Evolutionary conservation across 2,329 filamentous ascomycete species (phyloP).

Genomic region (Lasiodiplodia sp.): DNA sequence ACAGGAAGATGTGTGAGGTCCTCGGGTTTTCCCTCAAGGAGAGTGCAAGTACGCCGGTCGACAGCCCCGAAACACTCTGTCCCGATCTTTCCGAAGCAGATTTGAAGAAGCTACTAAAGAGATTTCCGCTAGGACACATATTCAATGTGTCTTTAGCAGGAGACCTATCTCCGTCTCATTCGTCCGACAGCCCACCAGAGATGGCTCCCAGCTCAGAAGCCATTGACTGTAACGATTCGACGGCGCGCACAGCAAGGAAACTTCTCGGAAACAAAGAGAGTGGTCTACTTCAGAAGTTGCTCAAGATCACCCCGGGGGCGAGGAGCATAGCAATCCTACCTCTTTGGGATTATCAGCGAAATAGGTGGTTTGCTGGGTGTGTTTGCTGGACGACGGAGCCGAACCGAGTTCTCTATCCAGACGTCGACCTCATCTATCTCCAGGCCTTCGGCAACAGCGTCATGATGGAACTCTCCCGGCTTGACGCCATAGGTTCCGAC

Average conservation of each 20-base stretch:
- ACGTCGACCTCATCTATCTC: conserved; percentile 48
- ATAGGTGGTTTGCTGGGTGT: conserved; percentile 49
- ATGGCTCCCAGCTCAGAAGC: not conserved
- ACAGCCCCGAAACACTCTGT: conserved; percentile 17
- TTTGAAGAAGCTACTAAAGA: conserved; percentile 43
- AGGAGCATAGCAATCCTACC: conserved; percentile 49
- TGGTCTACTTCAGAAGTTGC: not conserved
- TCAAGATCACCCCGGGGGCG: conserved; percentile 38
- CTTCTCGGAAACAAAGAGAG: not conserved
- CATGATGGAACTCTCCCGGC: conserved; percentile 48
- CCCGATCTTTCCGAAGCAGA: conserved; percentile 40
- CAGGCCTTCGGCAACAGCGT: conserved; percentile 47
- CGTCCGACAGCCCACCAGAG: not conserved
- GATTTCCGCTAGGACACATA: conserved; percentile 47
- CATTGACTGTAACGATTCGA: not conserved
- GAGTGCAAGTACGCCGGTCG: conserved; percentile 19
- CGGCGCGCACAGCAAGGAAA: too few relatives aligned
- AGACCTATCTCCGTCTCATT: not conserved
- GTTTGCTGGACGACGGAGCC: conserved; percentile 48
- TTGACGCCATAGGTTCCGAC: conserved; percentile 48
- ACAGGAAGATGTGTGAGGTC: conserved; percentile 34
- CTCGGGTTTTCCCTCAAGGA: conserved; percentile 36
- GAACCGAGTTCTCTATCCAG: conserved; percentile 47
- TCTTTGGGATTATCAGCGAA: conserved; percentile 49
- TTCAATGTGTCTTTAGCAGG: conserved; percentile 45